Percentiles rank a stretch among this genome's conserved stretches.
Conservation (phyloP, 148 eudicot genomes). For the Salicornia ramosissima region DNA sequence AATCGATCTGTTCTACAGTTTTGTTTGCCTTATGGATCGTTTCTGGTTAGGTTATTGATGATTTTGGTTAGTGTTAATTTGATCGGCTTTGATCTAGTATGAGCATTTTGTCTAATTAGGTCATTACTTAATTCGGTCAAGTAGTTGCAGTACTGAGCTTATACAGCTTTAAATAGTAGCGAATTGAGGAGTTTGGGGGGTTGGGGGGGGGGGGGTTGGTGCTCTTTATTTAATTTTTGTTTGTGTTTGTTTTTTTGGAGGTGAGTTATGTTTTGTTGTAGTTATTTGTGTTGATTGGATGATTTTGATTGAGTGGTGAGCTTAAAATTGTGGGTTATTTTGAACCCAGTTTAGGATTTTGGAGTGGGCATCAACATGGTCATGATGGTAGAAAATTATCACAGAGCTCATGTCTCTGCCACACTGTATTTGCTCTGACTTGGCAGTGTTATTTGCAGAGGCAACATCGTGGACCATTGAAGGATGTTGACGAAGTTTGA, state of each 20-base stretch:
- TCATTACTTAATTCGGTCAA: constrained; percentile 2
- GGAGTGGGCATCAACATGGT: neutral
- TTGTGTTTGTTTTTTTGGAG: neutral
- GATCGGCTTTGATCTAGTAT: constrained; percentile 11
- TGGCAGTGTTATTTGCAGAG: constrained; percentile 21
- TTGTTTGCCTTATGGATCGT: neutral
- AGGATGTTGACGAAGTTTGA: constrained; percentile 88
- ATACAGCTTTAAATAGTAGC: constrained; percentile 9
- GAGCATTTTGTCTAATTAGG: constrained; percentile 14
- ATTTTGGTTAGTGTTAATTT: neutral
- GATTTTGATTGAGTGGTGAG: neutral
- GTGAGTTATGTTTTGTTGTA: neutral
- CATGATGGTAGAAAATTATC: neutral
- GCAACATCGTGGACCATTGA: constrained; percentile 24
- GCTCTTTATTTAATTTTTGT: neutral
- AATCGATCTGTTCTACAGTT: constrained; percentile 20
- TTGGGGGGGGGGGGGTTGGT: neutral
- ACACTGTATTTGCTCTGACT: constrained; percentile 4
- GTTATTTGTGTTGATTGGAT: neutral
- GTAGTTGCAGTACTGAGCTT: constrained; percentile 3
- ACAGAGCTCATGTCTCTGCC: neutral
- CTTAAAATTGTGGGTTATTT: neutral
- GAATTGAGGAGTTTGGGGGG: neutral
- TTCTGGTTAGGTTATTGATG: neutral
- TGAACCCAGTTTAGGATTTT: neutral